Base-by-base conservation (phyloP, 176 grass and related monocot species). In the Aegilops umbellulata region DNA sequence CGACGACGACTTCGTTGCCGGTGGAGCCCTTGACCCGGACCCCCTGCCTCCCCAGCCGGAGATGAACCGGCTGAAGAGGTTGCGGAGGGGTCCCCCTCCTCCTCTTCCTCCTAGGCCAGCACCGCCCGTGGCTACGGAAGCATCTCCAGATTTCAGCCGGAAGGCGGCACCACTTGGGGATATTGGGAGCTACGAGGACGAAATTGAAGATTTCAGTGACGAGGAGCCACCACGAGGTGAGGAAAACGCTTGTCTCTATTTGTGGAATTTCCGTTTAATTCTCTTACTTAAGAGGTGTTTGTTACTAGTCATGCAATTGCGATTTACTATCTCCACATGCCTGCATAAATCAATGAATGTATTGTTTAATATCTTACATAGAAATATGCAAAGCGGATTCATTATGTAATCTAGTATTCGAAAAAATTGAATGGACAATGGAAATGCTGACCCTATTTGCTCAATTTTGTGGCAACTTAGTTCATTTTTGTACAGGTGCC, bases 181-280 rank as follows among this genome's bases (percentile, higher is more conserved):
- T 7, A 34, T 84, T 79, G 74, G 80, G 44, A 91, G 84, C 30
- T 36, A 66, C 1, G 89, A 93, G 42, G 94, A 97, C 29, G 94
- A 92, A 31, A 94, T 97, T 2, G 94, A 94, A 35, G 71, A 71
- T 44, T 94, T 84, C 62, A 90, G 87, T 3, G 85, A 94, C 3
- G 94, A 97, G 34, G 92, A 97, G 23, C 58, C 24, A 30, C 69
- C 38, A 3, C 85, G 26, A 90, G 94, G 94, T 92, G 22, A 79
- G 74, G 3, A 7, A 25, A 68, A 26, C 6, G 8, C n/a, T 25
- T 2, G 36, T 60, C 11, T 46, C 20, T 16, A 31, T 20, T 69
- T 70, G 13, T 51, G 65, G 3, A 67, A 30, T 64, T 41, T 81
- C 35, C 5, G 65, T 46, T 86, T 35, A 69, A 29, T 61, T 89